Evolutionary conservation across 345 rosid species (phyloP), one percentile per base, ranked within the genome.

Genomic region (Salix viminalis): DNA sequence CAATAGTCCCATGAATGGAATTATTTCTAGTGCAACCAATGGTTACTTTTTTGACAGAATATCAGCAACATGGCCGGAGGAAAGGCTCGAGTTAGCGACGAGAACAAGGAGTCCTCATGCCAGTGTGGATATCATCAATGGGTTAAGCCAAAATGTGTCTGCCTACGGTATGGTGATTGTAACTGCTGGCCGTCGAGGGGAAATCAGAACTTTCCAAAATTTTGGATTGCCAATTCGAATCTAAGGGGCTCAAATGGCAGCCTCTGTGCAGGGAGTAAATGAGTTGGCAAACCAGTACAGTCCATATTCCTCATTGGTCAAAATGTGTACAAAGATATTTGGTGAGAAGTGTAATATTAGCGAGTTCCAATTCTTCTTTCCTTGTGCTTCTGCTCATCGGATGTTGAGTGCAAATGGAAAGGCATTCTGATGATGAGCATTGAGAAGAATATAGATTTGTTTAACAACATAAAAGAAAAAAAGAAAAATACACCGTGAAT

Each of bases 1-100:
- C 41, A 89, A 84, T 74, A 84, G 94, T 76, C 90, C 94, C 6
- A 82, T 87, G 6, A 88, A 92, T 46, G 99, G 97, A 37, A 92
- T 89, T 70, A 89, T 92, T 12, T 92, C 92, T 10, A 91, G 95
- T 74, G 90, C 95, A 64, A 87, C 97, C 54, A 90, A 93, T 73
- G 83, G 90, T 50, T 92, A 96, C 83, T 93, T 93, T 83, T 91
- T 91, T 69, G 95, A 96, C 79, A 90, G 98, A 82, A 89, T 92
- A 67, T 92, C 97, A 2, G 91, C 93, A 39, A 93, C 99, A 5
- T 93, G 97, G 96, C 98, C 98, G 0, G 99, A 90, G 83, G 99
- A 93, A 81, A 93, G 88, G 61, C 91, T 92, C 41, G 61, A 78
- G 36, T 30, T 75, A 79, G 84, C 89, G 2, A 75, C 87, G 39